These are phyloP conservation scores for Aureobasidium mangrovei DNA, from an alignment of 2,329 filamentous ascomycete species.

Conservation along the genomic window DNA sequence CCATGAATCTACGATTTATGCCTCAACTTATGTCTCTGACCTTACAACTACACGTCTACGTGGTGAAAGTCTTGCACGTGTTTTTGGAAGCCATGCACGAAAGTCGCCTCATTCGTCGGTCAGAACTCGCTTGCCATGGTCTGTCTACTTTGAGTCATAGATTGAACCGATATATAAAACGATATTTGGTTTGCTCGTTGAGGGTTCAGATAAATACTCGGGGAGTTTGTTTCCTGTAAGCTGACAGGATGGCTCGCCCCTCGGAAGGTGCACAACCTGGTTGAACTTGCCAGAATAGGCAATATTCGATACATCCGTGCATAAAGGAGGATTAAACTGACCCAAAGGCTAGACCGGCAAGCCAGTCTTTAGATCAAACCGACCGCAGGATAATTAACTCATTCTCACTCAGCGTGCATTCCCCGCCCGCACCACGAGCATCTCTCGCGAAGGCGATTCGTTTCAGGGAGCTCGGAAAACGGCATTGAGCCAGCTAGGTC, in stretches of 20 bases:
- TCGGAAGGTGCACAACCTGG: not conserved
- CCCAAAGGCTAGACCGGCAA: conserved; percentile 1
- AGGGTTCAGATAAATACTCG: too few species aligned
- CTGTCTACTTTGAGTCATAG: too few species aligned
- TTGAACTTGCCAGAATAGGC: not conserved
- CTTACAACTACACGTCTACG: not conserved
- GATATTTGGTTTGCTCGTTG: too few species aligned
- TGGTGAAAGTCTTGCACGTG: too few species aligned
- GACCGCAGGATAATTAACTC: not conserved
- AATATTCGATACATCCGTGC: not conserved
- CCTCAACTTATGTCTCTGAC: not conserved
- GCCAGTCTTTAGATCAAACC: not conserved
- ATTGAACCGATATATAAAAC: too few species aligned
- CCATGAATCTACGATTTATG: not conserved
- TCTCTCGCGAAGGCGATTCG: not conserved
- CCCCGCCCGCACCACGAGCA: conserved; percentile 2
- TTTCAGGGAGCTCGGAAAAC: not conserved
- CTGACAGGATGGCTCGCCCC: not conserved
- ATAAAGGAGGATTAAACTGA: not conserved
- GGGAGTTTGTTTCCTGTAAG: conserved; percentile 1
- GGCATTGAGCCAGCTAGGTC: not conserved
- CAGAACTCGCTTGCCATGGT: too few species aligned
- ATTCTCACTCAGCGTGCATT: not conserved
- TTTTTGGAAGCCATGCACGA: too few species aligned
- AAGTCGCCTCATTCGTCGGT: too few species aligned